phyloP scores from a whole-genome alignment of 208 protist genomes.

The Wallacemonas sp. region DNA sequence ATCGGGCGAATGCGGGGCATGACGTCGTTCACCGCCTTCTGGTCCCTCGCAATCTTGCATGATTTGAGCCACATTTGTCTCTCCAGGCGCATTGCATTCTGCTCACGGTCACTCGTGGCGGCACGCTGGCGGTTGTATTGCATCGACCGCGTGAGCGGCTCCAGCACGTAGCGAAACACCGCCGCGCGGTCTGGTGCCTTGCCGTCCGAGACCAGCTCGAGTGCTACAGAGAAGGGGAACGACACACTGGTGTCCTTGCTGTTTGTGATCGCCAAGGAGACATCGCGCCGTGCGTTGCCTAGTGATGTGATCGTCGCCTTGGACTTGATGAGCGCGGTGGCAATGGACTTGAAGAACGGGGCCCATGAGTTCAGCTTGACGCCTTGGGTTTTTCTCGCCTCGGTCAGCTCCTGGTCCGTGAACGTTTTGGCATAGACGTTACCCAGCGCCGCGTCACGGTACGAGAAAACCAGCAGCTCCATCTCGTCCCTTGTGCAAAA shows the following conservation, averaged over 20 bases:
- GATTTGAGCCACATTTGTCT: conserved; percentile 31
- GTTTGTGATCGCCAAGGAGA: conserved; percentile 57
- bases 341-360: conserved; percentile 87
- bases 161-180: conserved; percentile 61
- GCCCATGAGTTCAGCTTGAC: conserved; percentile 60
- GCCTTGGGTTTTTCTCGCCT: conserved; percentile 47
- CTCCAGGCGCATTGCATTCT: conserved; percentile 28
- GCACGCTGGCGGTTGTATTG: conserved; percentile 27
- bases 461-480: conserved; percentile 65
- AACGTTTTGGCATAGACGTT: conserved; percentile 61
- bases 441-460: conserved; percentile 40
- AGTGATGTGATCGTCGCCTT: conserved; percentile 43
- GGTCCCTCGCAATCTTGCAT: conserved; percentile 28
- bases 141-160: conserved; percentile 52
- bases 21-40: conserved; percentile 33
- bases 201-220: conserved; percentile 54
- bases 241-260: conserved; percentile 52
- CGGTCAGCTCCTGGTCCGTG: conserved; percentile 59
- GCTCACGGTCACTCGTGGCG: conserved; percentile 17
- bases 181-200: conserved; percentile 11
- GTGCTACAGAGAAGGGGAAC: conserved; percentile 49
- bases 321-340: conserved; percentile 67
- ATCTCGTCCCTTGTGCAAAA: conserved; percentile 46
- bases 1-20: conserved; percentile 63
- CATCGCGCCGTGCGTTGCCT: conserved; percentile 27